These are phyloP conservation scores for Xylaria bambusicola DNA, from an alignment of 495 filamentous ascomycete genomes.

Conservation along the genomic window DNA sequence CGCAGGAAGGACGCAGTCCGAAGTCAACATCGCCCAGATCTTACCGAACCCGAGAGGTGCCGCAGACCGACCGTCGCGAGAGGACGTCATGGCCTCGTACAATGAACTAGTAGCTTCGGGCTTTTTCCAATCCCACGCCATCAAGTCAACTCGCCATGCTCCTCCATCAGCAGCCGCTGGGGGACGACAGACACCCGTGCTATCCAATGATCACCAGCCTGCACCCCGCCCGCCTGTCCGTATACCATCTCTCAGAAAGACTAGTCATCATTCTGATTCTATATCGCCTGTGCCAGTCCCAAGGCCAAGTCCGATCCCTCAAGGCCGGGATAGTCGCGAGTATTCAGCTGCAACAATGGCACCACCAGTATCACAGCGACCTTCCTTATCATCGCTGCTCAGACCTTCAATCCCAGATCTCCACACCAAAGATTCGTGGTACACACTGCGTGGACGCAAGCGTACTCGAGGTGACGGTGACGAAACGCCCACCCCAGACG, in stretches of 20 bases:
- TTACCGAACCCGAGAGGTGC: constrained; percentile 17
- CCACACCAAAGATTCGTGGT: constrained; percentile 19
- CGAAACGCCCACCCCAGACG: constrained; percentile 6
- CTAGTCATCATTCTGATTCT: constrained; percentile 16
- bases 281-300: background rate
- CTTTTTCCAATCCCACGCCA: constrained; percentile 52
- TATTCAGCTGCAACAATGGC: background rate
- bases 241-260: constrained; percentile 21
- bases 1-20: constrained; percentile 31
- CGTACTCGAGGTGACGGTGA: constrained; percentile 20
- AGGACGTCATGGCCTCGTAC: constrained; percentile 50
- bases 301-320: constrained; percentile 3
- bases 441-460: constrained; percentile 29
- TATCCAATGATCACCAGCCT: constrained; percentile 21
- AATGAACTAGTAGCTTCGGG: constrained; percentile 46
- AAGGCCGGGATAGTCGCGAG: constrained; percentile 3
- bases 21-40: constrained; percentile 27
- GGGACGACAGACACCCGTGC: constrained; percentile 22
- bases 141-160: constrained; percentile 47
- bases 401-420: constrained; percentile 8
- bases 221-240: constrained; percentile 23
- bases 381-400: constrained; percentile 14
- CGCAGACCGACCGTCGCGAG: constrained; percentile 40
- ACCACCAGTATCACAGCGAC: background rate
- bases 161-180: constrained; percentile 16